These are phyloP conservation scores for Scheffersomyces lignosus DNA, from an alignment of 805 yeast genomes.

Conservation along the genomic window DNA sequence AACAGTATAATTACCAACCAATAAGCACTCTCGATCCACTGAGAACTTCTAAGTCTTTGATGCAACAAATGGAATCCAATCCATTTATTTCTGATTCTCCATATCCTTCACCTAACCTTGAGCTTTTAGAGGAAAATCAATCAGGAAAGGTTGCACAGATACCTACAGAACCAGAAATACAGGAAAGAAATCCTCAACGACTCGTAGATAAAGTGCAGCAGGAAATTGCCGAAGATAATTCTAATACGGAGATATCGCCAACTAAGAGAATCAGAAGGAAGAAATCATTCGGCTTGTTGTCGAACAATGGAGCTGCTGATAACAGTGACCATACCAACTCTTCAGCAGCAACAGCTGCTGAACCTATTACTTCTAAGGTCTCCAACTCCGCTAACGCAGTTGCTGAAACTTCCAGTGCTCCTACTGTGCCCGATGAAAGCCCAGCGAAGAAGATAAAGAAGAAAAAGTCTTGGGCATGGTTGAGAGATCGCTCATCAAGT, in stretches of 20 bases:
- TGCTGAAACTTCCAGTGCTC: neutral
- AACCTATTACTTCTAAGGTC: slow-evolving; percentile 6
- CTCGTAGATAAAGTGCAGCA: neutral
- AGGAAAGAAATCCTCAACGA: neutral
- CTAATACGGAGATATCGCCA: slow-evolving; percentile 12
- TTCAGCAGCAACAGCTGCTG: slow-evolving; percentile 11
- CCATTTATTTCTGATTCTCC: neutral
- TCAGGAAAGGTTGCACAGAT: neutral
- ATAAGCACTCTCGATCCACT: no score
- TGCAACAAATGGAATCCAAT: no score
- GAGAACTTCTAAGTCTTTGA: no score
- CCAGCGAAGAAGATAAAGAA: slow-evolving; percentile 23
- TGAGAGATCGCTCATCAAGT: slow-evolving; percentile 32
- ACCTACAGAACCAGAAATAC: neutral
- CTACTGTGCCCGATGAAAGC: slow-evolving; percentile 7
- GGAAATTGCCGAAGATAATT: slow-evolving; percentile 6
- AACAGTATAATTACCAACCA: no score
- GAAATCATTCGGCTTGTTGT: slow-evolving; percentile 13
- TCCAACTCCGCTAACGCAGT: slow-evolving; percentile 1
- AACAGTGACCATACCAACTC: slow-evolving; percentile 1
- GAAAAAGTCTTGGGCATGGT: slow-evolving; percentile 46
- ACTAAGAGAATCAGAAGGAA: slow-evolving; percentile 10
- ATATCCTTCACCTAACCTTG: no score
- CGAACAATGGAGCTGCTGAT: slow-evolving; percentile 8
- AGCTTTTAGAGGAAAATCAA: no score